Percentiles rank a stretch among this genome's conserved stretches.
Conservation (phyloP, 176 grass and related monocot species). For the Paspalum notatum region DNA sequence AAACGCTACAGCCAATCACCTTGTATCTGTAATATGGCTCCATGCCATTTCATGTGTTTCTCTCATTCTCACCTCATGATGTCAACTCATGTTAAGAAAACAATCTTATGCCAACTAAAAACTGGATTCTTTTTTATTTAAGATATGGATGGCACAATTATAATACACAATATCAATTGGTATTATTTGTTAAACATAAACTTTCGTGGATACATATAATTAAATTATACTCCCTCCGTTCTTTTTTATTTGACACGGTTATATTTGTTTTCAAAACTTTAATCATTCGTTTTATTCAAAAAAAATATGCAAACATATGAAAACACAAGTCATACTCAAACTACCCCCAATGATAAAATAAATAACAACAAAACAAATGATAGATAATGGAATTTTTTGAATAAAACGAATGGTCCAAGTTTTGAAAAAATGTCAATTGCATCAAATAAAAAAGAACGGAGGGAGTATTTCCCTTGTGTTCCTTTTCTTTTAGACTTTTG, state of each 20-base stretch:
- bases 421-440: too few relatives aligned
- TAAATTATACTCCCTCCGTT: too few relatives aligned
- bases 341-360: too few relatives aligned
- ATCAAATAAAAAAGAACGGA: too few relatives aligned
- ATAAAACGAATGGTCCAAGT: too few relatives aligned
- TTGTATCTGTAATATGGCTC: not conserved
- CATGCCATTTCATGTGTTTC: not conserved
- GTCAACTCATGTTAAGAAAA: slow-evolving; percentile 7
- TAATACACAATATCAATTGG: not conserved
- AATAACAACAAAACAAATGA: too few relatives aligned
- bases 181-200: not conserved
- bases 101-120: not conserved
- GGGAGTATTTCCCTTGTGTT: not conserved
- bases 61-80: not conserved
- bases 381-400: too few relatives aligned
- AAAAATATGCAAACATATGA: too few relatives aligned
- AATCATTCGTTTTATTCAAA: too few relatives aligned
- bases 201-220: not conserved
- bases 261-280: too few relatives aligned
- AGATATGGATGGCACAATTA: not conserved
- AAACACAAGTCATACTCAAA: too few relatives aligned
- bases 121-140: not conserved
- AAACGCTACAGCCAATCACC: not conserved
- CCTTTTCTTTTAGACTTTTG: not conserved
- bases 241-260: too few relatives aligned